Base-by-base conservation (phyloP, 2,329 filamentous ascomycete genomes). In the Fusarium brachygibbosum region DNA sequence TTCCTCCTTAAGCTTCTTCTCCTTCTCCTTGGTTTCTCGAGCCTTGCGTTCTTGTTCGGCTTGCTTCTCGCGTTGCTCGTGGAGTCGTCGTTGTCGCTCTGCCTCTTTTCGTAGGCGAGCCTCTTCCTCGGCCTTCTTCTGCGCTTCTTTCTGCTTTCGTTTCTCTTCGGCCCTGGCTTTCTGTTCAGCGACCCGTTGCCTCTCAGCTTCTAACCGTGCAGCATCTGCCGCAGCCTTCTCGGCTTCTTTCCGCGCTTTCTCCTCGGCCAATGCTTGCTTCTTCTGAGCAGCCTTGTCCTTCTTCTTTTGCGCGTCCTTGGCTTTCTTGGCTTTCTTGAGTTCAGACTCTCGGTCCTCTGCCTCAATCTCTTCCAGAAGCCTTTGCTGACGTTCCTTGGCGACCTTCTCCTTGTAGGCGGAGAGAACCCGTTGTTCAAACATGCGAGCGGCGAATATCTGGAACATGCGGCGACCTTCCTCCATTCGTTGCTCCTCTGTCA, bases 401-500 rank as follows among this genome's bases (percentile, higher is more conserved):
- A 99, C 95, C 79, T 98, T 98, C 82, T 98, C 95, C 79, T 94
- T 92, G 81, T 99, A 99, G n/a, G 96, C 96, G 41, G 93, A 95
- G 62, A 99, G 86, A 23, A 99, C 96, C 68, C 96, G 88, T 79
- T 99, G 96, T 82, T 99, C 96, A 79, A 99, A 99, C 96, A 99
- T 99, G 68, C 96, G 90, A 60, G 96, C 96, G 65, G 96, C 96
- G 80, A 99, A 99, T 79, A 99, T 98, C 79, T 99, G 96, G 78
- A 99, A 99, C 96, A 99, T 99, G 73, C 95, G 88, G 58, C 96
- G 90, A 65, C 96, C 96, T 84, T 99, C 96, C 79, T 98, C 94
- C 96, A 99, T 98, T 66, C 96, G 92, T 84, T 98, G 94, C 82
- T 97, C 93, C 83, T 98, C 95, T 52, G 94, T 98, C 93, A 98